Conservation (phyloP, 306 rosid genomes). For the Luffa acutangula region DNA sequence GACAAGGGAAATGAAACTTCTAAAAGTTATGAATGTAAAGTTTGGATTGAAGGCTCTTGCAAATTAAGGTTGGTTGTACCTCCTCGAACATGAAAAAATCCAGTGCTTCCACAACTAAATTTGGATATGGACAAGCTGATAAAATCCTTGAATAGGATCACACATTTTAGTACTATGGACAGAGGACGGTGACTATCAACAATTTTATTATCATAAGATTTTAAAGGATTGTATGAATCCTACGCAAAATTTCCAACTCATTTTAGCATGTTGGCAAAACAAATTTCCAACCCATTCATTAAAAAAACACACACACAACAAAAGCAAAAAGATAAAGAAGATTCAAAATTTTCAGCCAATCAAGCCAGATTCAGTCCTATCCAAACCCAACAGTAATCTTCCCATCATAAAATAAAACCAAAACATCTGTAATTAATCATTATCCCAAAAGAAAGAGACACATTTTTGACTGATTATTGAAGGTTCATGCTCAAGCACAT, state of each 20-base stretch:
- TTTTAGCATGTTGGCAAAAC: neutral
- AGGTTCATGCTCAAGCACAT: neutral
- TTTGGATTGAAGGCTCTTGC: too few species aligned
- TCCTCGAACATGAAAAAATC: slow-evolving; percentile 19
- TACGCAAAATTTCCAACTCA: slow-evolving; percentile 21
- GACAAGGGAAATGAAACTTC: too few species aligned
- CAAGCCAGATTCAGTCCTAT: slow-evolving; percentile 1
- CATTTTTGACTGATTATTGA: slow-evolving; percentile 1
- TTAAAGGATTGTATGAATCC: slow-evolving; percentile 5
- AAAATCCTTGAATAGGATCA: slow-evolving; percentile 30
- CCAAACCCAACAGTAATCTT: neutral
- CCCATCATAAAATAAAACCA: neutral
- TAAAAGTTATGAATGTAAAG: too few species aligned
- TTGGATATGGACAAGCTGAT: slow-evolving; percentile 43
- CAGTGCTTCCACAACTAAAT: slow-evolving; percentile 35
- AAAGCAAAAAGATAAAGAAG: neutral
- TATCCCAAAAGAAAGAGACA: neutral
- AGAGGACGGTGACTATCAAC: neutral
- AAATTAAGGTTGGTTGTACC: too few species aligned
- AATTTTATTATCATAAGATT: neutral
- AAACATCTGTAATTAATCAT: neutral
- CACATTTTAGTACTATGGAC: neutral
- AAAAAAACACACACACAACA: too few species aligned
- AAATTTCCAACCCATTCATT: neutral
- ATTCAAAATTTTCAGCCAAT: neutral